Evolutionary conservation across 2,329 filamentous ascomycete genomes (phyloP).

Genomic region (Aspergillus transmontanensis): DNA sequence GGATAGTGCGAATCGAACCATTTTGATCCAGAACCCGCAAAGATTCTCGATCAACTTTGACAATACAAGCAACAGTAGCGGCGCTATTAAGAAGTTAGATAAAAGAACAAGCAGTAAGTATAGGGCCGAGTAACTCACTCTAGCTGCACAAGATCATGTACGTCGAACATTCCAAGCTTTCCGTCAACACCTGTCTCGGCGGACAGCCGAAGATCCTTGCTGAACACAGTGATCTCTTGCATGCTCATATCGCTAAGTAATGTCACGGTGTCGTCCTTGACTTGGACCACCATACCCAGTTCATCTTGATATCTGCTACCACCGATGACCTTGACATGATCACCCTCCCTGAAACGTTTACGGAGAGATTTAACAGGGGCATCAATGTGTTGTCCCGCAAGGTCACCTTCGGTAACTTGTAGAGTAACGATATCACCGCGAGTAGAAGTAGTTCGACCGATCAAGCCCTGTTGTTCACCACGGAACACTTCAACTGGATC

Average conservation of each 20-base stretch:
- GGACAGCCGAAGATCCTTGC: constrained; percentile 91
- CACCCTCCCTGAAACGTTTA: constrained; percentile 89
- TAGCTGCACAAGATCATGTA: constrained; percentile 92
- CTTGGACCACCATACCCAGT: constrained; percentile 94
- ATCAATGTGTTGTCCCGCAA: constrained; percentile 83
- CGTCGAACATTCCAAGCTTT: constrained; percentile 79
- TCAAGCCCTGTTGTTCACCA: constrained; percentile 89
- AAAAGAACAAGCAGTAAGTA: not conserved
- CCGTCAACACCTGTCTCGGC: constrained; percentile 88
- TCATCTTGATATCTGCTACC: constrained; percentile 93
- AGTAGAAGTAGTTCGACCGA: constrained; percentile 82
- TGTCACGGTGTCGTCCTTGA: constrained; percentile 88
- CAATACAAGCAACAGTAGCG: constrained; percentile 87
- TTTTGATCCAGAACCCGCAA: constrained; percentile 89
- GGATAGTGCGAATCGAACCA: constrained; percentile 75
- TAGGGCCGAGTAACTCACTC: constrained; percentile 58
- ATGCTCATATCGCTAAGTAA: constrained; percentile 90
- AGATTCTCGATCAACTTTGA: constrained; percentile 94
- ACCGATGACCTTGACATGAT: constrained; percentile 98
- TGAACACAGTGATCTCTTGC: constrained; percentile 94
- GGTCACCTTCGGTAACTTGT: constrained; percentile 77
- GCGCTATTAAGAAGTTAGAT: constrained; percentile 53
- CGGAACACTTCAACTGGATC: constrained; percentile 97
- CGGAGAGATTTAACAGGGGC: constrained; percentile 89
- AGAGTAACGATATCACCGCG: constrained; percentile 91